Base-by-base conservation (phyloP, 1,284 basidiomycete species). In the Rhodotorula sp. region DNA sequence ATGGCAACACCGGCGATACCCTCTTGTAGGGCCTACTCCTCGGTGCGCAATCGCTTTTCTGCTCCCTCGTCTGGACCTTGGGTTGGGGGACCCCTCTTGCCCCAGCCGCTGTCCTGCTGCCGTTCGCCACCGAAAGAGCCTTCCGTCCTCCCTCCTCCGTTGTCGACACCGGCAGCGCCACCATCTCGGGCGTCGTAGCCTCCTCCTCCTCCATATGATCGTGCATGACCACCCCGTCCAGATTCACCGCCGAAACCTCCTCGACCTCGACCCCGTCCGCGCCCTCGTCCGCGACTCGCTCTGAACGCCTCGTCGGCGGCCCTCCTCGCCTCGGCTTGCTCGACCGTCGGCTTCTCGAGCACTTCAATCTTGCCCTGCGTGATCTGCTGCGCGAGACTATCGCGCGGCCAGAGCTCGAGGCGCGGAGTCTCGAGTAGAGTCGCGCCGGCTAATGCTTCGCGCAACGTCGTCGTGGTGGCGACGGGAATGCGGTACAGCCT, bases 331-430 rank as follows among this genome's bases (percentile, higher is more conserved):
- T 20, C 59, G 29, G 46, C 65, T 29, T 49, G 69, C 51, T 64
- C 67, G 22, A 7, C 55, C 54, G 4, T 26, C 42, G 68, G 70
- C 57, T 66, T 61, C 12, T 68, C 70, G 24, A 72, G 64, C 1
- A 75, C 57, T 37, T 68, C 44, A 30, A 75, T 22, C 29, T 64
- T 56, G 8, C 73, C 73, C 20, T 57, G 48, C 14, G 59, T 26
- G 26, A 66, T 33, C 29, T 70, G 69, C 17, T 62, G 51, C 8
- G 66, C 29, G 67, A 75, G 71, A 4, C 65, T 37, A 45, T 67
- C 69, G 15, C 65, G 58, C 10, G 69, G 63, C 71, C 71, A 73
- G 2, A 75, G n/a, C 46, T 75, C 74, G 56, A 75, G 67, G 24
- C 44, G 48, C 8, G 74, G 74, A 30, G n/a, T 64, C 33, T 75